These are phyloP conservation scores for Zymoseptoria passerinii DNA, from an alignment of 2,329 filamentous ascomycete genomes.

Conservation along the genomic window DNA sequence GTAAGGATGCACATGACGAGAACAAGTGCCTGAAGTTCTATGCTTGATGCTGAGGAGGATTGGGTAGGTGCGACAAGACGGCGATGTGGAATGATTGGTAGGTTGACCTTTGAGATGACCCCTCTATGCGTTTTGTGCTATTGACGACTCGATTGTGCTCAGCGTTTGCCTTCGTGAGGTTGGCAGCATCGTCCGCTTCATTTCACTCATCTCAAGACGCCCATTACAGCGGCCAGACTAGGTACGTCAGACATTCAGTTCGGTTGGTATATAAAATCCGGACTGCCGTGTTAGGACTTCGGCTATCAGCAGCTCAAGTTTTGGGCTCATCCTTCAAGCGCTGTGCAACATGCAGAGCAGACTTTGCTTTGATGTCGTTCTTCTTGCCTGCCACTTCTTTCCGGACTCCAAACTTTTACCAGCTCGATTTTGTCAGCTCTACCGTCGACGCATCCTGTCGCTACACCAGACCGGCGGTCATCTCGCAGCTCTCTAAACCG, in stretches of 20 bases:
- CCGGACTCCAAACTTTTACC: not conserved
- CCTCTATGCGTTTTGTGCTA: not conserved
- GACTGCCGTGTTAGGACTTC: not conserved
- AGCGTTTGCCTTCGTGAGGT: no score
- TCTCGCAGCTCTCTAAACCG: not conserved
- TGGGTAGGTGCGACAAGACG: not conserved
- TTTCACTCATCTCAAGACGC: no score
- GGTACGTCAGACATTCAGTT: not conserved
- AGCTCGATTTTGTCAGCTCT: not conserved
- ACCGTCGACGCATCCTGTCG: not conserved
- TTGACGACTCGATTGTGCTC: not conserved
- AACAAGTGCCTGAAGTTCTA: slow-evolving; percentile 55
- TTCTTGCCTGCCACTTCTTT: no score
- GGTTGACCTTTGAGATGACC: not conserved
- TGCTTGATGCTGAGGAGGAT: slow-evolving; percentile 18
- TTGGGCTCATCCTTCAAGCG: not conserved
- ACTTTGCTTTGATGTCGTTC: no score
- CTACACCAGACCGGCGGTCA: not conserved
- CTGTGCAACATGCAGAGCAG: not conserved
- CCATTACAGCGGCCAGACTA: no score
- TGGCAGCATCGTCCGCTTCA: no score
- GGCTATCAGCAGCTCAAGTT: not conserved
- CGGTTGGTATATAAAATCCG: not conserved
- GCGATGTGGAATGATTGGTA: not conserved
- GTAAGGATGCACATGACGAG: slow-evolving; percentile 62